These are phyloP conservation scores for Mortierella sp. DNA, from an alignment of 371 early-diverging fungal species.

Conservation along the genomic window DNA sequence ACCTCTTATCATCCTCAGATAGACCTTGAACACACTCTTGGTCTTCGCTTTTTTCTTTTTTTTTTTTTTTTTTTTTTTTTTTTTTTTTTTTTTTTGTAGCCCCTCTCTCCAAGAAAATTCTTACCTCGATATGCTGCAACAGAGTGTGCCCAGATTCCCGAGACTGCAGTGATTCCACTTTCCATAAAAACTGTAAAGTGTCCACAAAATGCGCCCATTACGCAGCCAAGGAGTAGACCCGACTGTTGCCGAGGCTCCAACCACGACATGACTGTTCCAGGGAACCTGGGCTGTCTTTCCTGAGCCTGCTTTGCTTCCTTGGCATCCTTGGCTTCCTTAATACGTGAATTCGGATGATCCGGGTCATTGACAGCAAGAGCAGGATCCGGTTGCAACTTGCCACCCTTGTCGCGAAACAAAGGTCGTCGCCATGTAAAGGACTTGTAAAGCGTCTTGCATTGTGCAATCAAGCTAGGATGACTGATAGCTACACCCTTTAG, in stretches of 20 bases:
- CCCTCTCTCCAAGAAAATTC: too few relatives aligned
- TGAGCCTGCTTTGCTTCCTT: slow-evolving; percentile 3
- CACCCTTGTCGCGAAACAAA: slow-evolving; percentile 30
- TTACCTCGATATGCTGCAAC: slow-evolving; percentile 62
- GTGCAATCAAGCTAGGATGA: slow-evolving; percentile 80
- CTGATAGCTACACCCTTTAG: slow-evolving; percentile 85
- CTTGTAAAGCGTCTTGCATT: slow-evolving; percentile 60
- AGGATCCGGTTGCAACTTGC: slow-evolving; percentile 29
- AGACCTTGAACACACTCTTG: not conserved
- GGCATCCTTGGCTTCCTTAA: slow-evolving; percentile 10
- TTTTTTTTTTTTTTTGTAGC: too few relatives aligned
- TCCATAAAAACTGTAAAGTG: slow-evolving; percentile 72
- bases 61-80: too few relatives aligned
- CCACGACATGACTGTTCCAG: slow-evolving; percentile 62
- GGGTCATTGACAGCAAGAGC: slow-evolving; percentile 15
- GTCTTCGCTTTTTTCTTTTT: too few relatives aligned
- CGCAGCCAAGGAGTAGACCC: slow-evolving; percentile 74
- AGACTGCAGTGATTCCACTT: slow-evolving; percentile 66
- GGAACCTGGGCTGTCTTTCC: slow-evolving; percentile 24
- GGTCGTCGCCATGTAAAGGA: slow-evolving; percentile 39
- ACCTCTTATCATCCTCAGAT: not conserved
- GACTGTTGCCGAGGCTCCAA: slow-evolving; percentile 87
- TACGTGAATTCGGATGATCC: not conserved
- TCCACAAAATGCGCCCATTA: slow-evolving; percentile 78
- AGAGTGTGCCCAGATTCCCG: slow-evolving; percentile 76